Evolutionary conservation across 2,329 filamentous ascomycete species (phyloP), one percentile per base, ranked within the genome.

Genomic region (Cladosporium sp.): DNA sequence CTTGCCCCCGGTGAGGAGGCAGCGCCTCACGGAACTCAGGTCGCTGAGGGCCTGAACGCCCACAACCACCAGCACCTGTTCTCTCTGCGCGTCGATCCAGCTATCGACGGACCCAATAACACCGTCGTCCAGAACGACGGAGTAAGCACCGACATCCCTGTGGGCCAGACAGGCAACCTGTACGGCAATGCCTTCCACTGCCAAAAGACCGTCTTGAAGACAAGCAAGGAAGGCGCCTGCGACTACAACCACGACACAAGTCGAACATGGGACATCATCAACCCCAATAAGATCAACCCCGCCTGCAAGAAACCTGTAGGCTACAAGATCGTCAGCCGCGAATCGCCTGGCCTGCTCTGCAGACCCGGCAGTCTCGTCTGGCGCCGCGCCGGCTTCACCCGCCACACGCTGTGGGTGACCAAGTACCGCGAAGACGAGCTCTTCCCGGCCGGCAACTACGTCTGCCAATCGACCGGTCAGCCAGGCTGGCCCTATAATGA

Each of bases 21-120:
- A 17, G 78, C 75, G 13, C 58, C 61, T 12, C 66, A 77, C 2
- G 78, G 79, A 40, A 89, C 83, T 52, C 80, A 87, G 2, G 85
- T 89, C 2, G 77, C 78, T 0, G 80, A 83, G 0, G 86, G 86
- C 0, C 82, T 86, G 0, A 73, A 89, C 1, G 87, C 86, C 0
- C 84, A 85, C 60, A 85, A 88, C 69, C 86, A 90, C 63, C 87
- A 90, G 68, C 87, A 90, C 71, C 77, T 89, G 44, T 89, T 90
- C 67, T 80, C 77, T 19, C 71, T 84, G 42, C 79, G 86, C 1
- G 81, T 89, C 51, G 86, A 90, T 63, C 85, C 86, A 0, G 82
- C 82, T 5, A 78, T 88, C 42, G 84, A 87, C 62, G 73, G 78
- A 22, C 74, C 80, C 64, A 66, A 75, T 2, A 86, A 85, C 61